Evolutionary conservation across 306 rosid species (phyloP), one percentile per base, ranked within the genome.

Genomic region (Fragaria ananassa): DNA sequence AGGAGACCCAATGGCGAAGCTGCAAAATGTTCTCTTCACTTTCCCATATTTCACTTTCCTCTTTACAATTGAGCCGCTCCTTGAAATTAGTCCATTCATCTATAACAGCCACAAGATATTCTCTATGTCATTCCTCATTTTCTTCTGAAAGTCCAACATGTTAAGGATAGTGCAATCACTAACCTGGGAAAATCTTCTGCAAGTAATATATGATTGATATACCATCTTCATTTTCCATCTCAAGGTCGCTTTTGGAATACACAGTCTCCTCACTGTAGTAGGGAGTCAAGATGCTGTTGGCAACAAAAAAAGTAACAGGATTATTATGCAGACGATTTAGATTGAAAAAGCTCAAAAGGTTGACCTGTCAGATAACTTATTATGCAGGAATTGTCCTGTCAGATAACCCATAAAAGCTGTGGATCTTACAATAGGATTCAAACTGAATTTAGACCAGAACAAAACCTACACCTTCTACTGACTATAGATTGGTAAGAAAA

Each of bases 31-130:
- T 76, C 69, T 95, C 99, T 46, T 95, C 99, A 85, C 76, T 90
- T 83, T 90, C 97, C 97, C 91, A 90, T 69, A 95, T 50, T 74
- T 95, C 99, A 66, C 90, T 84, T 8, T 88, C 91, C 67, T 87
- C 88, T 87, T 90, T 95, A 86, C 99, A 95, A 49, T 86, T 87
- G 72, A 89, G 78, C 76, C 99, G 82, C 88, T 95, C 99, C 96
- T 90, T 86, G 85, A 95, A 95, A 90, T 95, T 95, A 74, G 83
- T 92, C 99, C 99, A 95, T 83, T 95, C 99, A 85, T 95, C 99
- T 95, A 78, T 42, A 41, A 83, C 74, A 65, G 70, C 79, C 65
- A 74, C 49, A 49, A 74, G 13, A 84, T 41, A 67, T 63, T 50
- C 72, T 45, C n/a, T 39, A 65, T 67, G 42, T 70, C 45, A 80